Base-by-base conservation (phyloP, 352 stramenopile genomes). In the Pythium periplocum region DNA sequence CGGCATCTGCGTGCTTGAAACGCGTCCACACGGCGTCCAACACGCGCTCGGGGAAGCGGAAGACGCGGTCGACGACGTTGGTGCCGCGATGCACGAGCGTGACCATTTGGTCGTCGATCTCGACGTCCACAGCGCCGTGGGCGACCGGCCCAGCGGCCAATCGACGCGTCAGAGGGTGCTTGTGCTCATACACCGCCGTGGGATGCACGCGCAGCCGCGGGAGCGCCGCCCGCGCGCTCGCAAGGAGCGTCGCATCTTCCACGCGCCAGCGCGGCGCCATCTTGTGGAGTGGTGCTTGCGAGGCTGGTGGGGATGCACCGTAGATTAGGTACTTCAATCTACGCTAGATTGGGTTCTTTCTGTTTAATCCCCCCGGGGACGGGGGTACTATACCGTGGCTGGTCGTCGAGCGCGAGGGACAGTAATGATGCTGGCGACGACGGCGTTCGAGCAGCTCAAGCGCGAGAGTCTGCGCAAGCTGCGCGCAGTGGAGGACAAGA, bases 381-480 rank as follows among this genome's bases (percentile, higher is more conserved):
- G 38, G 7, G 38, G 38, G 12, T 42, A 42, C 38, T 42, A 42
- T 12, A 12, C 38, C 7, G 7, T 42, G 7, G 38, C 7, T 42
- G 38, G 7, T 42, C 7, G 7, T 12, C 38, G 7, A 42, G 38
- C 12, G 38, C 38, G 38, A 12, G 7, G 38, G 38, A 12, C 38
- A 12, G 12, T 12, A 26, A 58, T 58, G 52, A 43, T 43, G 39
- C 26, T 37, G 6, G 45, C 44, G 51, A 68, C 54, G 6, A 49
- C 53, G 45, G 45, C 59, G 68, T 94, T 94, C 61, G 75, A 84
- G 46, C 76, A 90, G 62, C 71, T 90, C 60, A 94, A 92, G 74
- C 84, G 82, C 61, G 84, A 94, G 71, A 89, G 68, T 51, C 64
- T 94, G 66, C 81, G 83, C 48, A 93, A 92, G 74, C 67, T 95